Evolutionary conservation across 2,329 filamentous ascomycete species (phyloP).

Genomic region (Orbilia blumenaviensis): DNA sequence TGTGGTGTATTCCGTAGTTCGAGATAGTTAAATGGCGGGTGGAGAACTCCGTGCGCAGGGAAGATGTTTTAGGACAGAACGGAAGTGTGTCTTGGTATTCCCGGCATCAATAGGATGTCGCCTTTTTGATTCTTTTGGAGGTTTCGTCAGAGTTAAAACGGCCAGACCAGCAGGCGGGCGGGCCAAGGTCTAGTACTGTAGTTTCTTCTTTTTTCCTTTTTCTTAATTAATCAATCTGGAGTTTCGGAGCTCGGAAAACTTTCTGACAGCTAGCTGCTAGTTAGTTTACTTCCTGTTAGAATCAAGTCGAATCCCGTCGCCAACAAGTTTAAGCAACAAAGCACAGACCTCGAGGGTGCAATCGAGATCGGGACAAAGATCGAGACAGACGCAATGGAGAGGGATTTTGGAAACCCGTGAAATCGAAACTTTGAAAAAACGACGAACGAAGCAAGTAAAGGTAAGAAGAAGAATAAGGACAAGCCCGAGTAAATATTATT

Average conservation of each 20-base stretch:
- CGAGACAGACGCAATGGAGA: too few species aligned
- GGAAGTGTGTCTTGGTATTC: too few species aligned
- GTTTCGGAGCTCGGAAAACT: not conserved
- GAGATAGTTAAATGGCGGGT: not conserved
- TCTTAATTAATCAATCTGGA: not conserved
- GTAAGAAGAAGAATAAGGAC: not conserved
- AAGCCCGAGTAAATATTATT: not conserved
- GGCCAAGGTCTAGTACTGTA: too few species aligned
- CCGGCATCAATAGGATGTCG: constrained; percentile 12
- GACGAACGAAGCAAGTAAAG: too few species aligned
- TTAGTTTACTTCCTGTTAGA: not conserved
- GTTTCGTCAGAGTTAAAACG: too few species aligned
- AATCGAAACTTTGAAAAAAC: not conserved
- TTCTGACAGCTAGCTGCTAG: not conserved
- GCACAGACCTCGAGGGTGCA: too few species aligned
- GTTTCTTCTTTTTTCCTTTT: too few species aligned
- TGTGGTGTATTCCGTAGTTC: not conserved
- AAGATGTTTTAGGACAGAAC: not conserved
- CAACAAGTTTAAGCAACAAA: too few species aligned
- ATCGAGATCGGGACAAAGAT: too few species aligned
- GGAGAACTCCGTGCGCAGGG: constrained; percentile 11
- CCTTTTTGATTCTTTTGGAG: not conserved
- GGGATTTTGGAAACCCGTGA: too few species aligned
- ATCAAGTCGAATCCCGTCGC: too few species aligned
- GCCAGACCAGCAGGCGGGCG: not conserved